Evolutionary conservation across 345 rosid genomes (phyloP).

Genomic region (Eucalyptus rudis): DNA sequence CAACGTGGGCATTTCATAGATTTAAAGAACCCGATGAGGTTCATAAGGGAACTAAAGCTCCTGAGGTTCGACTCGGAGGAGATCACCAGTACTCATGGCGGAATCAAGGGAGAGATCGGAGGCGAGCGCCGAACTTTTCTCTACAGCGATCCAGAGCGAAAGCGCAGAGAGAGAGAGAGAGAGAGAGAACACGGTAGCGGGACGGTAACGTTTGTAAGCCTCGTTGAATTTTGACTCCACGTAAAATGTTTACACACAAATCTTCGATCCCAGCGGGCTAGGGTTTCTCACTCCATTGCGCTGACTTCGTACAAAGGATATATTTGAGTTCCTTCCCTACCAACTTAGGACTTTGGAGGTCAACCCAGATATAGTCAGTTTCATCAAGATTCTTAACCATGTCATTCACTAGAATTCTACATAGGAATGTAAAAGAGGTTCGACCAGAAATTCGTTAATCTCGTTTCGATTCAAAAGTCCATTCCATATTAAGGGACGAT

Average conservation of each 20-base stretch:
- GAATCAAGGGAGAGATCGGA: neutral
- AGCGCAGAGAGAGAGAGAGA: neutral
- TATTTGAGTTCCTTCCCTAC: too few relatives aligned
- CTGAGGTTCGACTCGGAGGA: constrained; percentile 56
- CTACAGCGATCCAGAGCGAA: neutral
- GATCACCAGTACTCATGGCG: constrained; percentile 21
- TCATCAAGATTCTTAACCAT: neutral
- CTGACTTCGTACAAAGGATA: neutral
- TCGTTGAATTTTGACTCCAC: neutral
- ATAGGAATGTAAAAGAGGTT: neutral
- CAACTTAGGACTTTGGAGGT: neutral
- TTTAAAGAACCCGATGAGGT: neutral
- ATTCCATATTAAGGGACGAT: neutral
- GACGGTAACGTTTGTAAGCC: neutral
- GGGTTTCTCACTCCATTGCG: neutral
- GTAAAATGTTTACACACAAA: neutral
- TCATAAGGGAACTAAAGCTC: constrained; percentile 79
- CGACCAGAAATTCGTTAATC: neutral
- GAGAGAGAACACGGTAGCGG: neutral
- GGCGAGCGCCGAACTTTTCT: neutral
- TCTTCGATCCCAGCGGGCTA: neutral
- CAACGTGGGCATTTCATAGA: neutral
- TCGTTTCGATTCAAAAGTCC: neutral
- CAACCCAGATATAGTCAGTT: neutral
- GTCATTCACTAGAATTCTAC: neutral